Conservation (phyloP, 23 red algal species). For the Pyropia haitanensis region DNA sequence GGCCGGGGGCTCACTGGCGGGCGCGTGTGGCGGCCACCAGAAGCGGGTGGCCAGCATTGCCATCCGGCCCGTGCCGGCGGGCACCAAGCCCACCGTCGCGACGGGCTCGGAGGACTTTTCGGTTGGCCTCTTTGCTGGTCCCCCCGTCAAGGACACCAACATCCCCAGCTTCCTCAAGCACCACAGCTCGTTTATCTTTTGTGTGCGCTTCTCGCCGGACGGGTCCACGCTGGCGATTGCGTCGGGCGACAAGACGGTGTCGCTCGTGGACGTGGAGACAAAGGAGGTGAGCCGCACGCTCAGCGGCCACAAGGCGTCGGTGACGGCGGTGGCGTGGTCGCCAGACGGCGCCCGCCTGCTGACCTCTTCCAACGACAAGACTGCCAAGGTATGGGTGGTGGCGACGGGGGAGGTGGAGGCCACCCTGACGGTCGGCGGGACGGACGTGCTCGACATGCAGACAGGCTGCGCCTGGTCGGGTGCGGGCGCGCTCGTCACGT, state of each 20-base stretch:
- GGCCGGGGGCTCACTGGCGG: slow-evolving; percentile 25
- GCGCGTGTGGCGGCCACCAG: slow-evolving; percentile 45
- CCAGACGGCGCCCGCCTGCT: slow-evolving; percentile 23
- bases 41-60: slow-evolving; percentile 35
- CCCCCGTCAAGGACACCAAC: slow-evolving; percentile 41
- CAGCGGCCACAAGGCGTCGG: slow-evolving; percentile 46
- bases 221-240: slow-evolving; percentile 32
- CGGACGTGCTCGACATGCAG: slow-evolving; percentile 70
- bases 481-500: slow-evolving; percentile 23
- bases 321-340: slow-evolving; percentile 48
- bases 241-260: slow-evolving; percentile 34
- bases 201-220: slow-evolving; percentile 54
- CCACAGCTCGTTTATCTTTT: slow-evolving; percentile 48
- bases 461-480: slow-evolving; percentile 27
- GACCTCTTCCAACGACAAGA: slow-evolving; percentile 64
- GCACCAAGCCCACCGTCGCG: slow-evolving; percentile 5
- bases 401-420: slow-evolving; percentile 25
- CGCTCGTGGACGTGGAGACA: slow-evolving; percentile 17
- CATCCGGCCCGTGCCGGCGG: not conserved
- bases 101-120: slow-evolving; percentile 57
- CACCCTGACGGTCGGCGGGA: slow-evolving; percentile 31
- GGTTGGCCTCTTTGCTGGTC: slow-evolving; percentile 56
- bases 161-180: slow-evolving; percentile 37
- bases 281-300: slow-evolving; percentile 18
- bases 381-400: slow-evolving; percentile 42